Base-by-base conservation (phyloP, 441 rosid species). In the Capsella rubella region DNA sequence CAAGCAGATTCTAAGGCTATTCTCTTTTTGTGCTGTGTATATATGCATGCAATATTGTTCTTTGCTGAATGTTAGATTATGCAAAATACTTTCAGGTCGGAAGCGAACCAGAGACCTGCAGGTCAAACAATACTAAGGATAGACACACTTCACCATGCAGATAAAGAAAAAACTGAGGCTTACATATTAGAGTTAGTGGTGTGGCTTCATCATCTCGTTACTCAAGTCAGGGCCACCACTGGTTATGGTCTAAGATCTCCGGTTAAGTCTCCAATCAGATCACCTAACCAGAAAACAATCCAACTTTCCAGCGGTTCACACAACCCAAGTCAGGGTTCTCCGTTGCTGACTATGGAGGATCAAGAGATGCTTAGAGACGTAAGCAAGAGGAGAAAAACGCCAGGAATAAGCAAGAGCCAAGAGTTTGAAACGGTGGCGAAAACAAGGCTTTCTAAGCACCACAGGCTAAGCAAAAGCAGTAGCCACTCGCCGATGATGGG, bases 401-500 rank as follows among this genome's bases (percentile, higher is more conserved):
- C 97, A 2, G 97, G 99, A 47, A 92, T 92, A 53, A 95, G 99
- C 72, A 92, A 92, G 89, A 92, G 97, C 78, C 99, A 95, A 83
- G 99, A 92, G 80, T 87, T 92, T 28, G 86, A 84, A 59, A 87
- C 88, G 14, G 89, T 83, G 37, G 56, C 72, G 10, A 90, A 82
- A 78, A 51, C 81, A 65, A 79, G 89, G 87, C 73, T 86, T 52
- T 62, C 84, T 75, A 88, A 86, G 82, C 92, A 87, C 64, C 94
- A 92, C 46, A 83, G 99, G 82, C 86, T 88, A 82, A 89, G 89
- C 50, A 95, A 90, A 78, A 95, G 99, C 84, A 92, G 88, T 61
- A 95, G 89, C 82, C 93, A 95, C 78, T 95, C 97, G n/a, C 97
- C 97, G 0, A 84, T 82, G 77, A 72, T 77, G 80, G 65, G 77